Conservation (phyloP, 768 basidiomycete genomes). For the Amanita subjunquillea region DNA sequence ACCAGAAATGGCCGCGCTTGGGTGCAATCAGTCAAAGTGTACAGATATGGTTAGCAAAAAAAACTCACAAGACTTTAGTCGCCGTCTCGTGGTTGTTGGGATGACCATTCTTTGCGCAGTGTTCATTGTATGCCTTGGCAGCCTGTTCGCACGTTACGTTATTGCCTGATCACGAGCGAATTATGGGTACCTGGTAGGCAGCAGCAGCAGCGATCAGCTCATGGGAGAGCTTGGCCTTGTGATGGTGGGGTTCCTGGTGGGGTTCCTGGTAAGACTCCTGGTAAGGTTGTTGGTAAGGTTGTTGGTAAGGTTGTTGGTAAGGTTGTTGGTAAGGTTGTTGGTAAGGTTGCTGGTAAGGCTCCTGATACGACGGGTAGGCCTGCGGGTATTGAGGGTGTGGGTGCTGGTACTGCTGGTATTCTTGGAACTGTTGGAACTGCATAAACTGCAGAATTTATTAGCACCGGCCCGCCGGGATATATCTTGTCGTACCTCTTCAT, state of each 20-base stretch:
- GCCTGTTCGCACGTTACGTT: constrained; percentile 35
- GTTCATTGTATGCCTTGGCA: constrained; percentile 52
- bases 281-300: too few relatives aligned
- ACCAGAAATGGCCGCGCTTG: too few relatives aligned
- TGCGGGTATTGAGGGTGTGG: too few relatives aligned
- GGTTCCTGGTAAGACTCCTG: too few relatives aligned
- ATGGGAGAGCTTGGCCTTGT: constrained; percentile 52
- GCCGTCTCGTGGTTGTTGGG: constrained; percentile 39
- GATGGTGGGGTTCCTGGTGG: background rate
- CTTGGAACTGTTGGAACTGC: too few relatives aligned
- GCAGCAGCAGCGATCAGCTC: constrained; percentile 63
- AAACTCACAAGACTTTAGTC: constrained; percentile 40
- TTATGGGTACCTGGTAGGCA: constrained; percentile 39
- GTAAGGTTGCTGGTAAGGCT: too few relatives aligned
- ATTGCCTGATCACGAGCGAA: background rate
- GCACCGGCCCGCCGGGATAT: background rate
- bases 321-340: too few relatives aligned
- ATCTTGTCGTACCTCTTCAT: constrained; percentile 43
- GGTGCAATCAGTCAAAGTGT: too few relatives aligned
- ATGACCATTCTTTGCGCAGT: constrained; percentile 37
- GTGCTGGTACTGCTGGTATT: too few relatives aligned
- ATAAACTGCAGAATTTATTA: constrained; percentile 20
- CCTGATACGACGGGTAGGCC: too few relatives aligned
- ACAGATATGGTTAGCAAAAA: background rate
- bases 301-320: too few relatives aligned